Base-by-base conservation (phyloP, 345 rosid species). In the Bretschneidera sinensis region DNA sequence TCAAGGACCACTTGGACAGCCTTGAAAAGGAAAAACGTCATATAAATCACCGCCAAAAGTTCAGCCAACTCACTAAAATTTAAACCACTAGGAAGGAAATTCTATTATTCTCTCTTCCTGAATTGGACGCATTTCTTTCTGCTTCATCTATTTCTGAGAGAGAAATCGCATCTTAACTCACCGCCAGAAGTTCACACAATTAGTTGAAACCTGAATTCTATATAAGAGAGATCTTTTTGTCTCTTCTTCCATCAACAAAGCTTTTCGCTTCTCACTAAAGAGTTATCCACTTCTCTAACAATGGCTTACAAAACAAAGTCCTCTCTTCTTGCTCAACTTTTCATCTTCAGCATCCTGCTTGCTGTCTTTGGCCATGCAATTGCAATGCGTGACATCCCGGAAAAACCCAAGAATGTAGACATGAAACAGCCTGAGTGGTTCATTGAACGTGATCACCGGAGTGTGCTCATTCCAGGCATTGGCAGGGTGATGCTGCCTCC, bases 401-500 rank as follows among this genome's bases (percentile, higher is more conserved):
- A 66, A 61, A 45, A 63, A 48, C 66, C 65, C 57, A 49, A 73
- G 70, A 64, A 75, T 19, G 67, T 18, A 13, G 87, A 79, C 43
- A 65, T 70, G 71, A 86, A 83, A 66, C 87, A 85, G 71, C 90
- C 95, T 19, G 76, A 83, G 48, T 81, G 74, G 61, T 57, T 81
- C 45, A 21, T 72, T 52, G 71, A 67, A 31, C 61, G 72, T 21
- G 83, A 69, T 69, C 63, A 34, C 60, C n/a, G n/a, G n/a, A 67
- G 81, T 45, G 54, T 75, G 48, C 78, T 76, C 67, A 81, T 88
- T 75, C 92, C 91, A 9, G 91, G 91, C 59, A 55, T 80, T 45
- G 95, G 96, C 31, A 62, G 81, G 59, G 80, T 77, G 51, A n/a
- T 74, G 68, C 54, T 80, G 51, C 96, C 95, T n/a, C 70, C 75